Base-by-base conservation (phyloP, 495 filamentous ascomycete genomes). In the Sphaerosporella brunnea region DNA sequence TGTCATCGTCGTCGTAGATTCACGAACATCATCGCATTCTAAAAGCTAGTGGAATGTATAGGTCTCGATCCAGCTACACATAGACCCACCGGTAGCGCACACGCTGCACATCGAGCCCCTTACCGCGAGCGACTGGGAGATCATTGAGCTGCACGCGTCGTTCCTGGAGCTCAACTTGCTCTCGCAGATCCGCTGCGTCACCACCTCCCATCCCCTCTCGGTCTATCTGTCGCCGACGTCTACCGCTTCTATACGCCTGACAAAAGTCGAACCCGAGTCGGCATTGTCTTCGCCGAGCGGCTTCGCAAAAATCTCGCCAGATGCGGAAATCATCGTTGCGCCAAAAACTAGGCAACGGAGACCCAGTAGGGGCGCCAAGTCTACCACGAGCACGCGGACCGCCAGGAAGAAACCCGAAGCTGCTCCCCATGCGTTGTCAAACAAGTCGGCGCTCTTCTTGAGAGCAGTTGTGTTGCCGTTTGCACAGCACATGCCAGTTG, bases 61-160 rank as follows among this genome's bases (percentile, higher is more conserved):
- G 78, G 75, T 82, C 44, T 72, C 71, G 24, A 61, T 82, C 45
- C 65, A 68, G 36, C 70, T 97, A 50, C 90, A 96, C 61, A 64
- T 93, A 34, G 86, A 96, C 61, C 87, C 87, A 36, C 85, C 86
- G 0, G 65, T 88, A 46, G 83, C 84, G 28, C 81, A 92, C 62
- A 93, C 86, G 1, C 78, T 97, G 59, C 82, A 93, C 54, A 95
- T 97, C 53, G 90, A 97, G 61, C 90, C 90, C 43, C 66, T 95
- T 52, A 95, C 90, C 1, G 76, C 87, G 2, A 82, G 84, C 49
- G 90, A 97, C 59, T 97, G 90, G 90, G 90, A 96, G 75, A 86
- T 95, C 55, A 97, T 97, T 52, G 90, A 97, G 59, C 69, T 95
- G 1, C 90, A 96, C 64, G 90, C 90, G 3, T 85, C 77, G 20